Evolutionary conservation across 495 filamentous ascomycete species (phyloP).

Genomic region (Daldinia caldariorum): DNA sequence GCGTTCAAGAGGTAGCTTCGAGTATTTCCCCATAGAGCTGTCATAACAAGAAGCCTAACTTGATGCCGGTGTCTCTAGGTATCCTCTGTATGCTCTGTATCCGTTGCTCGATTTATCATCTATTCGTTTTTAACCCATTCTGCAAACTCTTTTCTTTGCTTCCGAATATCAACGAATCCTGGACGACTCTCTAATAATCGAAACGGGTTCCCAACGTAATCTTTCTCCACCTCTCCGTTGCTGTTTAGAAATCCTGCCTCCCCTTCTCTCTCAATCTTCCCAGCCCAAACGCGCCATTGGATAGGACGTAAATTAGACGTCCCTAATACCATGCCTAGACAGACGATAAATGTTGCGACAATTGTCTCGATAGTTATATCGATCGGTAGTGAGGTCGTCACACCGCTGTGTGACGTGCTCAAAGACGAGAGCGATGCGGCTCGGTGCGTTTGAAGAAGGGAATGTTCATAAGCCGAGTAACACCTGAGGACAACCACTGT

Average conservation of each 20-base stretch:
- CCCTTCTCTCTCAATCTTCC: slow-evolving; percentile 80
- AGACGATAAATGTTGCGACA: slow-evolving; percentile 73
- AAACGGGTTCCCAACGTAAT: slow-evolving; percentile 63
- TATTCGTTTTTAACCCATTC: slow-evolving; percentile 68
- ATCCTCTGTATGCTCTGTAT: neutral
- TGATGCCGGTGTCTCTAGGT: neutral
- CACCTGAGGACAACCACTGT: slow-evolving; percentile 60
- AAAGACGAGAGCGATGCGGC: slow-evolving; percentile 61
- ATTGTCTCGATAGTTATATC: slow-evolving; percentile 83
- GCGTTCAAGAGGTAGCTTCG: neutral
- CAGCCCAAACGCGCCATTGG: slow-evolving; percentile 84
- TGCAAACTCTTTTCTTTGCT: slow-evolving; percentile 78
- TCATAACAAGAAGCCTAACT: neutral
- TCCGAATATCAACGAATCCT: slow-evolving; percentile 66
- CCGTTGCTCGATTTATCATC: neutral
- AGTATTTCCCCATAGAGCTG: neutral
- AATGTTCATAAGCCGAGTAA: slow-evolving; percentile 88
- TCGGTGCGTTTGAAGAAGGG: slow-evolving; percentile 69
- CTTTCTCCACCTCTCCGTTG: slow-evolving; percentile 65
- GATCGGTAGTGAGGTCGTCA: slow-evolving; percentile 65
- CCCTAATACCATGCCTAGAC: slow-evolving; percentile 74
- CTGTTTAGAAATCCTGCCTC: slow-evolving; percentile 74
- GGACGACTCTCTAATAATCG: slow-evolving; percentile 56
- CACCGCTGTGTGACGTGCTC: slow-evolving; percentile 43
- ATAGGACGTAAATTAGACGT: slow-evolving; percentile 78